Evolutionary conservation across 805 yeast species (phyloP).

Genomic region (Nakazawaea wickerhamii): DNA sequence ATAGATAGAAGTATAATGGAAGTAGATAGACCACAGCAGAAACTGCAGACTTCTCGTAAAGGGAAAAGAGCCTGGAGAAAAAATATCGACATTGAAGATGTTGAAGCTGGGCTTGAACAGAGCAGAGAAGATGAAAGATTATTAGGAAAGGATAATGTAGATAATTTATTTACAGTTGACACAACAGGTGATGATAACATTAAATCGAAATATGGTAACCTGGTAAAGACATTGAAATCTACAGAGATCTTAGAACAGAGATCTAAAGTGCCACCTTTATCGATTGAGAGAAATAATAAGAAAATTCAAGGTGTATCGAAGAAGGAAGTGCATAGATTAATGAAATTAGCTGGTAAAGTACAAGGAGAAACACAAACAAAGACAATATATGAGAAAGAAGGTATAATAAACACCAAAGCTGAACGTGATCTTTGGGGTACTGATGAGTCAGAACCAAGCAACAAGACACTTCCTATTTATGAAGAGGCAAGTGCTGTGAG

Average conservation of each 20-base stretch:
- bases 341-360: conserved; percentile 73
- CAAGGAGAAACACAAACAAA: conserved; percentile 46
- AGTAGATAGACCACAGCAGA: conserved; percentile 49
- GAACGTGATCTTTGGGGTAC: conserved; percentile 71
- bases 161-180: conserved; percentile 57
- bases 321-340: conserved; percentile 56
- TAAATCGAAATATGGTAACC: conserved; percentile 33
- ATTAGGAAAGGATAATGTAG: conserved; percentile 41
- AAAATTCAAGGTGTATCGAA: conserved; percentile 58
- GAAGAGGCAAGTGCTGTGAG: conserved; percentile 27
- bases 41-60: conserved; percentile 76
- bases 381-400: conserved; percentile 58
- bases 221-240: conserved; percentile 32
- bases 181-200: conserved; percentile 51
- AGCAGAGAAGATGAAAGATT: conserved; percentile 56
- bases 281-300: conserved; percentile 30
- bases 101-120: conserved; percentile 66
- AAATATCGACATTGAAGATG: conserved; percentile 80
- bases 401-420: conserved; percentile 44
- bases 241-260: conserved; percentile 64
- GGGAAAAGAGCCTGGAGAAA: conserved; percentile 93
- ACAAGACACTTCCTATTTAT: conserved; percentile 34
- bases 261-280: conserved; percentile 72
- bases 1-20: conserved; percentile 22
- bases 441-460: conserved; percentile 21